These are phyloP conservation scores for Eimeria praecox DNA, from an alignment of 169 alveolate species.

Conservation along the genomic window DNA sequence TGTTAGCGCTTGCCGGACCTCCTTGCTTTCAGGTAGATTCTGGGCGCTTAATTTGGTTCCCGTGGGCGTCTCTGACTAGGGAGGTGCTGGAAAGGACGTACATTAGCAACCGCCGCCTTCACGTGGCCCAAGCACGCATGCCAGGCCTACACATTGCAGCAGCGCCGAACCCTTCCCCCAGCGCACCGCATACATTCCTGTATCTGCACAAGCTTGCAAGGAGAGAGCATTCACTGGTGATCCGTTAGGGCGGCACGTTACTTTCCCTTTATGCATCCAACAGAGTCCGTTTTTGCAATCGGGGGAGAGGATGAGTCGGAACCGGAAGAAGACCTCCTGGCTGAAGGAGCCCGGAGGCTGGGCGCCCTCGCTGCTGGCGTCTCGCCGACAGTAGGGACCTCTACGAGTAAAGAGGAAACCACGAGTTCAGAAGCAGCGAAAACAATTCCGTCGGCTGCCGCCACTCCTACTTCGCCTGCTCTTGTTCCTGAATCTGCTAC, in stretches of 20 bases:
- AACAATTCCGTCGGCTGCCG: background rate
- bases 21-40: background rate
- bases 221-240: background rate
- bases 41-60: background rate
- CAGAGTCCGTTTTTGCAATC: conserved; percentile 33
- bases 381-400: background rate
- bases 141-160: background rate
- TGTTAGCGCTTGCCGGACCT: background rate
- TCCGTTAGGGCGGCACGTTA: background rate
- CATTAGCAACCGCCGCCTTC: background rate
- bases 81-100: background rate
- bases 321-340: conserved; percentile 45
- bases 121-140: background rate
- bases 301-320: conserved; percentile 70
- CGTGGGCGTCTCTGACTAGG: background rate
- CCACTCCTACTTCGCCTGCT: background rate
- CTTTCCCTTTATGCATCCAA: conserved; percentile 27
- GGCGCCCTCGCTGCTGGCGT: conserved; percentile 62
- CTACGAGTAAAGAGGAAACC: background rate
- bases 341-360: conserved; percentile 16
- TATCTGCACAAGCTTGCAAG: background rate
- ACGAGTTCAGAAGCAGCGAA: background rate
- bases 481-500: background rate
- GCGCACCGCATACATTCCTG: background rate
- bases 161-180: background rate